Conservation (phyloP, 192 early-diverging fungal species). For the Backusella australiensis region DNA sequence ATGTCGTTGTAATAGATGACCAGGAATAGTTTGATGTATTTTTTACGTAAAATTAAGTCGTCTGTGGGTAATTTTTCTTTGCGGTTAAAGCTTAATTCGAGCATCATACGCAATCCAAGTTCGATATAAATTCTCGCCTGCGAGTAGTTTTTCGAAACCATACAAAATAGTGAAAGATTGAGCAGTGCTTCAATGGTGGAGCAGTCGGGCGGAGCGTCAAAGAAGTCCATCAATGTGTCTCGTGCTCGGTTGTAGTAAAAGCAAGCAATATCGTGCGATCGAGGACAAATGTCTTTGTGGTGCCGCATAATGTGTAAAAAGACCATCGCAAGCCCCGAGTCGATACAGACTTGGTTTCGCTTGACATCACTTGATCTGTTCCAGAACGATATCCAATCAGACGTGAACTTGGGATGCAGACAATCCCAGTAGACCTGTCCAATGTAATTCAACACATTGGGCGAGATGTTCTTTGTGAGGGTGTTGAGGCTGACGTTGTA, state of each 20-base stretch:
- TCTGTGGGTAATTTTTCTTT: constrained; percentile 16
- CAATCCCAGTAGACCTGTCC: constrained; percentile 39
- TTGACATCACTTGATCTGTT: constrained; percentile 29
- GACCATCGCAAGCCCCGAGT: constrained; percentile 33
- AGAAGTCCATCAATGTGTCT: constrained; percentile 31
- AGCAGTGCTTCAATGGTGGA: constrained; percentile 34
- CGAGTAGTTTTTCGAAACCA: constrained; percentile 29
- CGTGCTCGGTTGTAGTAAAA: constrained; percentile 31
- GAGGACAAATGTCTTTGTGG: constrained; percentile 25
- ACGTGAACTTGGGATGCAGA: constrained; percentile 32
- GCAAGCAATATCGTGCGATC: constrained; percentile 20
- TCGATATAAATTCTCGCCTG: constrained; percentile 37
- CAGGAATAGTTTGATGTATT: constrained; percentile 28
- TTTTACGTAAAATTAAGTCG: constrained; percentile 18
- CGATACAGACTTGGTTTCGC: constrained; percentile 35
- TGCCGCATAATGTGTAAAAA: constrained; percentile 39
- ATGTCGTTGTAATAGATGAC: constrained; percentile 39
- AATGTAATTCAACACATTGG: constrained; percentile 24
- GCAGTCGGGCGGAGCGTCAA: constrained; percentile 32
- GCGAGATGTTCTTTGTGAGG: constrained; percentile 27
- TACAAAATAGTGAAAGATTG: constrained; percentile 34
- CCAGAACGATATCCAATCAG: constrained; percentile 35
- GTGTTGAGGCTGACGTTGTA: constrained; percentile 9
- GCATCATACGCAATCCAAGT: constrained; percentile 35
- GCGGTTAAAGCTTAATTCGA: constrained; percentile 32